Evolutionary conservation across 257 asterid species (phyloP).

Genomic region (Apocynum venetum): DNA sequence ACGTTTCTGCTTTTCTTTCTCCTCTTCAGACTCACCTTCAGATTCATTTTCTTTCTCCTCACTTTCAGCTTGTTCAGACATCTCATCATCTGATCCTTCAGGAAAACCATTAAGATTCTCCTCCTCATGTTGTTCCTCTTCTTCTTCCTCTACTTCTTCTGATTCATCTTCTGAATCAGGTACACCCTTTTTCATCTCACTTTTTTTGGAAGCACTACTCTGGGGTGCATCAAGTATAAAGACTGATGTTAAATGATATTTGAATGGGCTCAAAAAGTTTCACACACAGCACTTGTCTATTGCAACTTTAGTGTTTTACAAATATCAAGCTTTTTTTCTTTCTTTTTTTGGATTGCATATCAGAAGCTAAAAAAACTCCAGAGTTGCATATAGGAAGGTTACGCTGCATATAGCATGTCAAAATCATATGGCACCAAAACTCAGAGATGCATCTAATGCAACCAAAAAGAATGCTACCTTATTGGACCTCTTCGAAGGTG

Average conservation of each 20-base stretch:
- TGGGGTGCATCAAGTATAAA: conserved; percentile 18
- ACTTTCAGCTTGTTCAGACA: conserved; percentile 60
- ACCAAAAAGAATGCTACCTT: conserved; percentile 45
- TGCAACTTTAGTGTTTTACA: neutral
- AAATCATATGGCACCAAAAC: neutral
- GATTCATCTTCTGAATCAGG: conserved; percentile 60
- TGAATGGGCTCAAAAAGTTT: neutral
- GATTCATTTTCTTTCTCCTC: conserved; percentile 51
- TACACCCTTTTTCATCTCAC: conserved; percentile 36
- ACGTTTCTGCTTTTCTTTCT: conserved; percentile 35
- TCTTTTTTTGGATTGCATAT: neutral
- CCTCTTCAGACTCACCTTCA: conserved; percentile 42
- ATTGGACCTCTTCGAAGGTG: conserved; percentile 53
- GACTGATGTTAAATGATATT: neutral
- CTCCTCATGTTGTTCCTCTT: conserved; percentile 33
- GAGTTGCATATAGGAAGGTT: neutral
- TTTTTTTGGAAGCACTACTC: conserved; percentile 42
- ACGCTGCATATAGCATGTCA: neutral
- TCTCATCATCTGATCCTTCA: conserved; percentile 62
- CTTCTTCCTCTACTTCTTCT: conserved; percentile 48
- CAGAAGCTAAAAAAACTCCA: neutral
- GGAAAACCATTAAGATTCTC: conserved; percentile 45
- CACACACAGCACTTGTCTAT: neutral
- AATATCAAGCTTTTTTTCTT: neutral
- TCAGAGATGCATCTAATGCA: neutral